Base-by-base conservation (phyloP, 768 basidiomycete genomes). In the Cubamyces sp. region DNA sequence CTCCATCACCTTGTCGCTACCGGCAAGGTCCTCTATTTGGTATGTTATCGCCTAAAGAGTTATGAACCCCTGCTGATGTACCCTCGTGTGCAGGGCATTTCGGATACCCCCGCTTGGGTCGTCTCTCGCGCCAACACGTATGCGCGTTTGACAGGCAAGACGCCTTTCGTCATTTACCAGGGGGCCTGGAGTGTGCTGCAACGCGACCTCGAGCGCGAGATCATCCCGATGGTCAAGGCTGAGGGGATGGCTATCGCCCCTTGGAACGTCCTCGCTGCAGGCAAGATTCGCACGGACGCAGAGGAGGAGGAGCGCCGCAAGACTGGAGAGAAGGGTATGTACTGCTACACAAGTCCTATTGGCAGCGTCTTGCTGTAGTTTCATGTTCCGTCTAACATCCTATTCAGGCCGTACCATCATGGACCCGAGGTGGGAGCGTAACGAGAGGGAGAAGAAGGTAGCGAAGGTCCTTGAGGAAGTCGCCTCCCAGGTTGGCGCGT, bases 401-500 rank as follows among this genome's bases (percentile, higher is more conserved):
- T 4, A 78, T 79, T 0, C 79, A 79, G 0, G 69, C 25, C 65
- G 69, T 30, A 61, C 61, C 14, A 49, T 62, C 49, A 60, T 39
- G 0, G 71, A 72, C 12, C 69, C 70, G 57, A 71, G 55, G 72
- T 0, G 80, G 81, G 0, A 78, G 79, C 1, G 59, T 26, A 60
- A 49, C n/a, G 68, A 34, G 5, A 41, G 71, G 1, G 62, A 69
- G 11, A 58, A 66, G 53, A 74, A 71, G 25, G 68, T 82, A 16
- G 75, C 75, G 45, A 61, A 69, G 3, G 82, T 77, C 0, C 70
- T 84, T 19, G 81, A 81, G 64, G 77, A 79, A 51, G 78, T 85
- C 8, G 82, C 83, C 2, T 65, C 66, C 16, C 79, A 84, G 64
- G 73, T 84, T 6, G 82, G 82, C 0, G 75, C 6, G 30, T 72